These are phyloP conservation scores for Ascocoryne sarcoides DNA, from an alignment of 2,329 filamentous ascomycete genomes.

Conservation along the genomic window DNA sequence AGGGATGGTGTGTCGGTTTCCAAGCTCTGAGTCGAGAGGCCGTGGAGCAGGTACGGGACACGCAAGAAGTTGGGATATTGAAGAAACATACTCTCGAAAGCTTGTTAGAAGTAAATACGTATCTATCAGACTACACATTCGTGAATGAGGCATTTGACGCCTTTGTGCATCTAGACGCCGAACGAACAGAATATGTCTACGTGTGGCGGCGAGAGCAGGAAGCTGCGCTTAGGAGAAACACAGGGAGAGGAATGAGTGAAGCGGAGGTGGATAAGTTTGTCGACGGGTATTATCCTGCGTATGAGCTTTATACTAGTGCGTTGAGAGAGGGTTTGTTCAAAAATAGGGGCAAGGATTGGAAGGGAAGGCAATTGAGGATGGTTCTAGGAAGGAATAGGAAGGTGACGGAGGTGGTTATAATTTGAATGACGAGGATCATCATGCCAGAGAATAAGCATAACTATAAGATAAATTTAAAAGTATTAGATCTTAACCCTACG, in stretches of 20 bases:
- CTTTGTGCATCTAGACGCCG: constrained; percentile 56
- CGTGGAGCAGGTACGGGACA: constrained; percentile 36
- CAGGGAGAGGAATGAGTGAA: constrained; percentile 56
- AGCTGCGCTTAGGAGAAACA: constrained; percentile 43
- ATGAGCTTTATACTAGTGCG: constrained; percentile 44
- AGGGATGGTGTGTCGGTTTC: constrained; percentile 68
- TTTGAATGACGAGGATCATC: neutral
- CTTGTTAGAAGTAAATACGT: constrained; percentile 49
- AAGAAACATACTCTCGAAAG: constrained; percentile 46
- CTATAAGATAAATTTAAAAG: neutral
- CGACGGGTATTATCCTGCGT: constrained; percentile 47
- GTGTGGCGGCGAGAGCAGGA: constrained; percentile 61
- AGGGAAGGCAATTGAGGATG: constrained; percentile 40
- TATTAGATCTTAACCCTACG: too few species aligned
- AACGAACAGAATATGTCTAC: constrained; percentile 55
- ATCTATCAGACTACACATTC: constrained; percentile 48
- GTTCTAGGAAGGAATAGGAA: constrained; percentile 39
- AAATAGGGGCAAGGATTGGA: constrained; percentile 17
- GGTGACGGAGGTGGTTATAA: constrained; percentile 30
- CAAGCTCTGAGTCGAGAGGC: constrained; percentile 40
- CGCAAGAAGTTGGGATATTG: constrained; percentile 31
- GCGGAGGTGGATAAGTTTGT: constrained; percentile 58
- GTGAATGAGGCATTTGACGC: constrained; percentile 51
- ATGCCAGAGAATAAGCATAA: neutral
- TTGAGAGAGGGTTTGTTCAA: constrained; percentile 41